Base-by-base conservation (phyloP, 768 basidiomycete genomes). In the Xerocomellus amylosporus region DNA sequence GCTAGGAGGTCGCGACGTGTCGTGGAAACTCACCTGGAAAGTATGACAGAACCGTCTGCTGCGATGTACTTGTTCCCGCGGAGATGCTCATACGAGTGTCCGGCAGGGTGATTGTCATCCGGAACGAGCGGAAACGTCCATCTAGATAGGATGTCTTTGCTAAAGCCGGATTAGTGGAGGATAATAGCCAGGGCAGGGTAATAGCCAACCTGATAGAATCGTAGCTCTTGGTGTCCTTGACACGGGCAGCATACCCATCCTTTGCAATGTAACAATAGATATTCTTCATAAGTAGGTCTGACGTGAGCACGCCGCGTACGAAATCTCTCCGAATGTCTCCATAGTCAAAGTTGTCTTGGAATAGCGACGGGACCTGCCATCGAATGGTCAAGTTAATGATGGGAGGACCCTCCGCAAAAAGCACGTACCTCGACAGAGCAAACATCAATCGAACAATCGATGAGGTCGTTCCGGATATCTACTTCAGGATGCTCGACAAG, bases 301-400 rank as follows among this genome's bases (percentile, higher is more conserved):
- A 95, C 0, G 92, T 96, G 59, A 99, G 78, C 44, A 99, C 82
- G 17, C 96, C 96, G 65, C 91, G 90, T 15, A 98, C 89, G 64
- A 99, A 97, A 72, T 98, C 93, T 60, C 84, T 79, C 53, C 94
- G 85, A 56, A 98, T 81, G 72, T 95, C 93, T 14, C 86, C 84
- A 65, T 95, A 98, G 73, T 98, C 97, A 65, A 99, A 99, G 73
- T 98, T 98, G 74, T 98, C 97, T 69, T 95, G 93, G 75, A 98
- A 99, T 5, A 98, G 70, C 1, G 95, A 95, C 2, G 93, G 94
- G 36, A 98, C 90, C 89, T 97, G 62, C 51, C 26, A 53, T 47
- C 30, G 34, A n/a, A 37, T 15, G 55, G 33, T 44, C 38, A 4
- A 43, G 36, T 60, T 46, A 44, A 40, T 10, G n/a, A 34, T n/a